These are phyloP conservation scores for Brettanomyces naardenensis DNA, from an alignment of 805 yeast species.

Conservation along the genomic window DNA sequence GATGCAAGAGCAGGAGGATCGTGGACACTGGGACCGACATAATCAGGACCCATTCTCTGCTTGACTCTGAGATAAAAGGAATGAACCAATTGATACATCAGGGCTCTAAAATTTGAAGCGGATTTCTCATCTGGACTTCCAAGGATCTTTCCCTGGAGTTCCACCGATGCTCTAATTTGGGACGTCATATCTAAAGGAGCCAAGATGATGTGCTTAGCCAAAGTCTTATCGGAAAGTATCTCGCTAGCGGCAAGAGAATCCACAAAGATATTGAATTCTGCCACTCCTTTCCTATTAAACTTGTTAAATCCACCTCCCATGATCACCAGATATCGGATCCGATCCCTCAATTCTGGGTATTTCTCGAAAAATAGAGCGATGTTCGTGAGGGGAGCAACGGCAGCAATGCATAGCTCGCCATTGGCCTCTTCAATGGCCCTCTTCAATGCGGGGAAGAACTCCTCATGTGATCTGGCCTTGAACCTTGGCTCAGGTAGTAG, in stretches of 20 bases:
- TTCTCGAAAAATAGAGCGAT: conserved; percentile 45
- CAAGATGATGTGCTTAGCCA: conserved; percentile 44
- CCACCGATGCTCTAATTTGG: conserved; percentile 28
- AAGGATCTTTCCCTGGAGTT: conserved; percentile 23
- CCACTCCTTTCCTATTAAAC: conserved; percentile 27
- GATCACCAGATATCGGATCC: conserved; percentile 48
- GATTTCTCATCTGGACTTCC: conserved; percentile 22
- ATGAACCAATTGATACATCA: conserved; percentile 46
- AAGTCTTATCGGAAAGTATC: conserved; percentile 39
- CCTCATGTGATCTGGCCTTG: conserved; percentile 3
- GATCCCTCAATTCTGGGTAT: conserved; percentile 45
- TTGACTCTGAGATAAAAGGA: conserved; percentile 41
- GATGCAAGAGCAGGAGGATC: conserved; percentile 70
- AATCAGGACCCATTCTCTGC: conserved; percentile 32
- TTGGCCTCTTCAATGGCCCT: conserved; percentile 23
- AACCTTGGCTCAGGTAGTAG: conserved; percentile 36
- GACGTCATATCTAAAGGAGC: conserved; percentile 69
- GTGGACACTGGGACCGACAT: conserved; percentile 67
- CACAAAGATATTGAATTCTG: conserved; percentile 70
- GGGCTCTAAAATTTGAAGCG: conserved; percentile 39
- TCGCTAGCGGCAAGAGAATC: conserved; percentile 71
- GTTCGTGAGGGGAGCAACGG: conserved; percentile 77
- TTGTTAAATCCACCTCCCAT: conserved; percentile 65
- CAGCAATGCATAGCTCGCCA: conserved; percentile 51
- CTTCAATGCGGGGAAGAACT: conserved; percentile 19